Percentiles rank a stretch among this genome's conserved stretches.
Evolutionary conservation across 2,329 filamentous ascomycete genomes (phyloP).

Genomic region (Ascochyta clinopodiicola): DNA sequence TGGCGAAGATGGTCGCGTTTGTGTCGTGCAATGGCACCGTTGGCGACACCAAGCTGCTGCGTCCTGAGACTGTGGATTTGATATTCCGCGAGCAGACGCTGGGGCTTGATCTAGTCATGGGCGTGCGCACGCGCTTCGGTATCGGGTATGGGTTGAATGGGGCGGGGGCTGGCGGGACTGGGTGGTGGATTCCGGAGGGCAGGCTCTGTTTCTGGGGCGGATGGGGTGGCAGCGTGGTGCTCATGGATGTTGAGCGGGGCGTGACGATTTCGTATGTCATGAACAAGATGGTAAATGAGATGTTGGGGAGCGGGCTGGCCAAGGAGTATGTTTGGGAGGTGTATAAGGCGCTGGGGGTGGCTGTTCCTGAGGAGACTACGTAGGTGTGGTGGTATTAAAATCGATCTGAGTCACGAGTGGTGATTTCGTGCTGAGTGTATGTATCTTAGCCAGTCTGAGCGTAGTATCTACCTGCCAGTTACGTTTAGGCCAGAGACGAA

Average conservation of each 20-base stretch:
- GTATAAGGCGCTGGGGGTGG: conserved; percentile 21
- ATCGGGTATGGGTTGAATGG: conserved; percentile 19
- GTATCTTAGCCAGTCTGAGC: no score
- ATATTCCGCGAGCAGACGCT: conserved; percentile 22
- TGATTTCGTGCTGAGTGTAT: no score
- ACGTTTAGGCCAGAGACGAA: background rate
- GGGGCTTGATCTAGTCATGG: conserved; percentile 17
- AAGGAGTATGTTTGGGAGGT: conserved; percentile 15
- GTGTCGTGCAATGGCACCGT: conserved; percentile 13
- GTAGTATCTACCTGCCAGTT: background rate
- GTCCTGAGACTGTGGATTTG: conserved; percentile 15
- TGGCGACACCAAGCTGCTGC: conserved; percentile 8
- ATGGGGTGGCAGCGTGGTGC: conserved; percentile 24
- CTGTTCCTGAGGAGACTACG: background rate
- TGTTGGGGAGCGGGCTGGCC: conserved; percentile 12
- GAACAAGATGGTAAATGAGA: conserved; percentile 26
- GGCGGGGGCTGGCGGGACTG: background rate
- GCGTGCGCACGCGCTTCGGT: conserved; percentile 4
- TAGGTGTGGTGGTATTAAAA: no score
- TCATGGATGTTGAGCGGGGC: conserved; percentile 23
- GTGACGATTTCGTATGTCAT: conserved; percentile 27
- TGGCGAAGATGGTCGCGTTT: conserved; percentile 16
- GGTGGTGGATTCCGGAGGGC: conserved; percentile 20
- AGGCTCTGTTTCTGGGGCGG: conserved; percentile 25
- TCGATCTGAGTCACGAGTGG: no score